A percentile compares a stretch with the other conserved stretches of the same genome.
These are phyloP conservation scores for Suhomyces prunicola DNA, from an alignment of 805 yeast genomes.

Conservation along the genomic window DNA sequence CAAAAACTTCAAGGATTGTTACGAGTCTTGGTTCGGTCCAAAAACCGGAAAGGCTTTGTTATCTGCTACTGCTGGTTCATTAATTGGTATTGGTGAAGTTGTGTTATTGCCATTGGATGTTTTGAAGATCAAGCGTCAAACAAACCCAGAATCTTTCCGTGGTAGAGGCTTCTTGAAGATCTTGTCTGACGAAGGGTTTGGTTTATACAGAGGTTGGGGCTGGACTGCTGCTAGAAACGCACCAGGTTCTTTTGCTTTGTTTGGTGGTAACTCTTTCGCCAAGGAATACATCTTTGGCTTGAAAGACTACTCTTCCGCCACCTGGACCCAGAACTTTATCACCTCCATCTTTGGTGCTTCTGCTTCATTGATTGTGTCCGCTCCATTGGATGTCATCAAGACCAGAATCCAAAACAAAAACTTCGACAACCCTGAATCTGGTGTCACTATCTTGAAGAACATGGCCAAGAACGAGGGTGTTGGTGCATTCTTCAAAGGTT, in stretches of 20 bases:
- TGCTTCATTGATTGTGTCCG: constrained; percentile 92
- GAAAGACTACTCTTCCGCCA: constrained; percentile 82
- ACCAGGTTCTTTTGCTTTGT: constrained; percentile 96
- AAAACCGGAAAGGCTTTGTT: constrained; percentile 96
- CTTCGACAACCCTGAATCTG: constrained; percentile 94
- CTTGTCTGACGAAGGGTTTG: constrained; percentile 85
- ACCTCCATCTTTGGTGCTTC: constrained; percentile 96
- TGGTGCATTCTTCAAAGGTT: constrained; percentile 90
- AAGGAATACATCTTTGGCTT: constrained; percentile 91
- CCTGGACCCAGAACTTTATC: constrained; percentile 92
- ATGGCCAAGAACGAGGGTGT: constrained; percentile 91
- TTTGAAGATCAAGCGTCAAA: constrained; percentile 96
- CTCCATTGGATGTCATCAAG: constrained; percentile 97
- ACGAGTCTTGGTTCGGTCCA: constrained; percentile 77
- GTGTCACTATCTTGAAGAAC: constrained; percentile 87
- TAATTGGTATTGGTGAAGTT: constrained; percentile 97
- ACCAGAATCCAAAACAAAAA: constrained; percentile 96
- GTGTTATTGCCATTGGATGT: constrained; percentile 94
- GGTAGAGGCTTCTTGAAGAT: constrained; percentile 95
- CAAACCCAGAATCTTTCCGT: constrained; percentile 98
- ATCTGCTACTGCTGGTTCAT: constrained; percentile 96
- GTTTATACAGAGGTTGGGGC: constrained; percentile 97
- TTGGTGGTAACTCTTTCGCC: constrained; percentile 98
- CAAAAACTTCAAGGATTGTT: constrained; percentile 64
- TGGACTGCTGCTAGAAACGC: constrained; percentile 99